phyloP scores from a whole-genome alignment of 1,139 yeast genomes.

The Pichia sp. region DNA sequence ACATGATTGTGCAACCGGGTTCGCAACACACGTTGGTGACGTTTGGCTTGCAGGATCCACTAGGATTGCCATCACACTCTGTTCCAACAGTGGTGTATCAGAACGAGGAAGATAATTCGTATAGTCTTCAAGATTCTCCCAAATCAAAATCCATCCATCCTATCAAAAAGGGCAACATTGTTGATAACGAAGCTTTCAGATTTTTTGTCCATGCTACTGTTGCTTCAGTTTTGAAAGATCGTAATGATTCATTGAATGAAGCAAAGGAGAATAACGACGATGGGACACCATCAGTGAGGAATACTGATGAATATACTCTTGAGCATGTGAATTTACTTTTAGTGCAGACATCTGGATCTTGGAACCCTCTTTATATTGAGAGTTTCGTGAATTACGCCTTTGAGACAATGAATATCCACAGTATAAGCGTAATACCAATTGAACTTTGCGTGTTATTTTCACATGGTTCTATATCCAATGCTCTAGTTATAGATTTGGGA shows the following conservation, averaged over 20 bases:
- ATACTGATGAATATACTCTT: slow-evolving; percentile 22
- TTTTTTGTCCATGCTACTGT: slow-evolving; percentile 56
- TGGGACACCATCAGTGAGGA: not conserved
- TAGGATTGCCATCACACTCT: slow-evolving; percentile 67
- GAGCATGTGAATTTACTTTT: slow-evolving; percentile 51
- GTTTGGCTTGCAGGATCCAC: slow-evolving; percentile 73
- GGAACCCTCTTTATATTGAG: slow-evolving; percentile 68
- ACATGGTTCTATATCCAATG: slow-evolving; percentile 39
- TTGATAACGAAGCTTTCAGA: slow-evolving; percentile 62
- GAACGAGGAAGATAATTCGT: slow-evolving; percentile 32
- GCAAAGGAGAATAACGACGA: slow-evolving; percentile 23
- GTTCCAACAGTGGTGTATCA: slow-evolving; percentile 71
- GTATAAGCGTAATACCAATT: slow-evolving; percentile 61
- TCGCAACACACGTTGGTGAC: slow-evolving; percentile 66
- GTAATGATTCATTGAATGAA: slow-evolving; percentile 35
- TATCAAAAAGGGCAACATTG: slow-evolving; percentile 54
- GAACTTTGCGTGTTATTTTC: slow-evolving; percentile 73
- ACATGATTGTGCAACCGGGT: slow-evolving; percentile 70
- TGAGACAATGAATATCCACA: slow-evolving; percentile 67
- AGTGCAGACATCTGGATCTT: slow-evolving; percentile 50
- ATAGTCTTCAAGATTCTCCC: slow-evolving; percentile 6
- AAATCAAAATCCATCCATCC: slow-evolving; percentile 49
- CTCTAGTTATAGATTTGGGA: slow-evolving; percentile 79
- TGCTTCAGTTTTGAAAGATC: slow-evolving; percentile 44
- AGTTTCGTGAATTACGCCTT: slow-evolving; percentile 65